Evolutionary conservation across 2,329 filamentous ascomycete species (phyloP), one percentile per base, ranked within the genome.

Genomic region (Pseudogymnoascus verrucosus): DNA sequence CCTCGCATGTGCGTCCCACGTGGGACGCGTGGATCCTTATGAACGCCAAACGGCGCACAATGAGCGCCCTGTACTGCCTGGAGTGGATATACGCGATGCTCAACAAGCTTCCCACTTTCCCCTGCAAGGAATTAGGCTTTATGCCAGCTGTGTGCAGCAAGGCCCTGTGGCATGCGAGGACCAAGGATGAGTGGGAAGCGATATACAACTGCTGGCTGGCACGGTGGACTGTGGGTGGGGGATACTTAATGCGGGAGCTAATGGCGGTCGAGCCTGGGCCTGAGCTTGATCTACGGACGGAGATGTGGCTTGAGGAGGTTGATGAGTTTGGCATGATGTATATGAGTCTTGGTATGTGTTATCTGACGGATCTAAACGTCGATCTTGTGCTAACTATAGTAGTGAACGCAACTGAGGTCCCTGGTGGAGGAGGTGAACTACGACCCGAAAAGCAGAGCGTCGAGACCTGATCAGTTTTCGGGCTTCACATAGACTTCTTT

Each of bases 11-110:
- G 21, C 65, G 69, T 5, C 76, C 76, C 14, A 65, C 68, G 2
- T 78, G 74, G 74, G 69, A 74, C 19, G 65, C 70, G 8, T 78
- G 76, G 76, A 63, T 76, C 7, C 69, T 84, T 68, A 77, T 87
- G 67, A 84, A 86, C 66, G 76, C 78, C 51, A 86, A 86, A 69
- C 80, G 83, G 10, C 82, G 76, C 31, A 71, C 74, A 2, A 67
- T 76, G 1, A 66, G 76, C 31, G 64, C 71, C 5, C 66, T 77
- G 2, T 77, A 76, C 60, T 68, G 74, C 5, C 62, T 78, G 7
- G 72, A 77, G 60, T 78, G 76, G 76, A 71, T 73, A 3, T 77
- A 77, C 62, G 71, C 73, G n/a, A 71, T 75, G 1, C 72, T 74
- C 59, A 72, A 77, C 61, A 65, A 68, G 10, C 64, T 73, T 5